Percentiles rank a stretch among this genome's conserved stretches.
These are phyloP conservation scores for Penicillium herquei DNA, from an alignment of 495 filamentous ascomycete species.

Conservation along the genomic window DNA sequence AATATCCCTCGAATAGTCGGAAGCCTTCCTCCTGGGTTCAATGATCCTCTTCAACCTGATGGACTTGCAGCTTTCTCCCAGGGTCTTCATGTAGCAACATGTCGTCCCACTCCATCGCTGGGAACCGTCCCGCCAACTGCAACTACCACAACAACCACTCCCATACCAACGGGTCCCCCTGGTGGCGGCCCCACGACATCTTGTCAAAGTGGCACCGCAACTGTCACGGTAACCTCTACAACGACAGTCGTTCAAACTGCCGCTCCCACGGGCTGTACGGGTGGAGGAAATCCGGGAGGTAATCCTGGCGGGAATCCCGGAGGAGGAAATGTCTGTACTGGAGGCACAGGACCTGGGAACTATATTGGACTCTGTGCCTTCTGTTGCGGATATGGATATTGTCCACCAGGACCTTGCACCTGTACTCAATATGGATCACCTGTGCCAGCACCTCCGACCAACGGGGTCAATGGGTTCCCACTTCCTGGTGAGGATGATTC, in stretches of 20 bases:
- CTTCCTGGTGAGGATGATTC: constrained; percentile 29
- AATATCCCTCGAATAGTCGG: constrained; percentile 27
- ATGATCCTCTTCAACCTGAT: constrained; percentile 40
- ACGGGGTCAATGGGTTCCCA: constrained; percentile 28
- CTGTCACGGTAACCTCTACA: constrained; percentile 10
- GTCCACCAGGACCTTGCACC: constrained; percentile 37
- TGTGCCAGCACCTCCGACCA: constrained; percentile 22
- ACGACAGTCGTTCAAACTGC: constrained; percentile 10
- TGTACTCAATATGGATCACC: constrained; percentile 35
- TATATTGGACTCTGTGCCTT: constrained; percentile 42
- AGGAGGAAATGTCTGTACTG: constrained; percentile 24
- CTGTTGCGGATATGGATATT: constrained; percentile 40
- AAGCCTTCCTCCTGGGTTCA: constrained; percentile 39
- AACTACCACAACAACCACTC: constrained; percentile 13
- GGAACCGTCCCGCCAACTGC: constrained; percentile 25
- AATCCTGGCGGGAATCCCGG: background rate
- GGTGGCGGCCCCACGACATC: constrained; percentile 1
- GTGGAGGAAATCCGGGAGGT: background rate
- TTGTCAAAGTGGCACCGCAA: constrained; percentile 1
- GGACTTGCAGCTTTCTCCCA: constrained; percentile 40
- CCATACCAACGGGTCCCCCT: background rate
- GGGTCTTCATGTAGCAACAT: constrained; percentile 47
- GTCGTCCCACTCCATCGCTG: constrained; percentile 43
- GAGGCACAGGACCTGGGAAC: constrained; percentile 39
- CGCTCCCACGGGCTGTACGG: constrained; percentile 7